Conservation (phyloP, 2,329 filamentous ascomycete species). For the Penicillium palitans region DNA sequence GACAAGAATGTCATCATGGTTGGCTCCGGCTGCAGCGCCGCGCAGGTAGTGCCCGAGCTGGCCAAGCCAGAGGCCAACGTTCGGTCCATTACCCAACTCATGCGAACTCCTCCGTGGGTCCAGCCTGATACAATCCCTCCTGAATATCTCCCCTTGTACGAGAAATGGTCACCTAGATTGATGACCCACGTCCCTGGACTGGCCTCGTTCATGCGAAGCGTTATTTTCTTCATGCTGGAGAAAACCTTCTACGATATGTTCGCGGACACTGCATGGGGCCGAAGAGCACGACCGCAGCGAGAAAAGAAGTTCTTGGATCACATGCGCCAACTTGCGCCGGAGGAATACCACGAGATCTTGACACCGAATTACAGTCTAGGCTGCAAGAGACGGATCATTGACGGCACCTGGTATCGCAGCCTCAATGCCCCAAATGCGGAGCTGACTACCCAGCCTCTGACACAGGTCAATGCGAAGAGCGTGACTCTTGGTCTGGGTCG, state of each 20-base stretch:
- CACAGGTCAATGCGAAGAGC: constrained; percentile 50
- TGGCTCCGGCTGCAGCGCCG: constrained; percentile 59
- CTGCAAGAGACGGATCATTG: constrained; percentile 65
- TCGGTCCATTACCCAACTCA: constrained; percentile 60
- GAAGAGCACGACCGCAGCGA: constrained; percentile 39
- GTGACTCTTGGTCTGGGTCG: constrained; percentile 55
- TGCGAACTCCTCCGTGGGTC: constrained; percentile 61
- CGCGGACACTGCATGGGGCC: constrained; percentile 32
- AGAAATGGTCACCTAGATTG: constrained; percentile 49
- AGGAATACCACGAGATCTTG: constrained; percentile 62
- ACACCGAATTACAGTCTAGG: constrained; percentile 63
- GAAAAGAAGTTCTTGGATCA: constrained; percentile 48
- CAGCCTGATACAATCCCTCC: constrained; percentile 44
- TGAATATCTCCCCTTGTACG: constrained; percentile 44
- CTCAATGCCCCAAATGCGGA: constrained; percentile 56
- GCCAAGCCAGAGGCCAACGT: constrained; percentile 50
- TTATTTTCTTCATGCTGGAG: constrained; percentile 42
- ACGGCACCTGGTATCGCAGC: constrained; percentile 56
- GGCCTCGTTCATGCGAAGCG: constrained; percentile 47
- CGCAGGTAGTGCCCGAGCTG: constrained; percentile 57
- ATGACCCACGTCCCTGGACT: constrained; percentile 54
- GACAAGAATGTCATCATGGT: constrained; percentile 59
- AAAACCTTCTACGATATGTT: constrained; percentile 20
- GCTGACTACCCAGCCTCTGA: constrained; percentile 54
- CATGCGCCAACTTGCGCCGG: constrained; percentile 54